Conservation (phyloP, 73 alveolate species). For the Stentor coeruleus region DNA sequence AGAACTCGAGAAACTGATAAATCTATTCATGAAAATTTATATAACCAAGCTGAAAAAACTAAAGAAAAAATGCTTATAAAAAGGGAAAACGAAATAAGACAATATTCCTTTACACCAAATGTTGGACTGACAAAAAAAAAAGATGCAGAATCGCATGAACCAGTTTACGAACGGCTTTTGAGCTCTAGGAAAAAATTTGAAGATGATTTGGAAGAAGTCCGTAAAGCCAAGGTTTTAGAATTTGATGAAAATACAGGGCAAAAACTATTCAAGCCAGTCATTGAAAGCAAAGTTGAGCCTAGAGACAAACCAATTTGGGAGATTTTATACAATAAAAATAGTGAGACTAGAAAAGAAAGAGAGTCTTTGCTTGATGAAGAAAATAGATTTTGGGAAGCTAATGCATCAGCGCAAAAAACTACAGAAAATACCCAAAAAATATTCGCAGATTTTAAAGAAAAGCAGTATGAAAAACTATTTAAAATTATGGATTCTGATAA, state of each 20-base stretch:
- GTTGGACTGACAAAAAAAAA: neutral
- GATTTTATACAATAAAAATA: neutral
- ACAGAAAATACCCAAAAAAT: neutral
- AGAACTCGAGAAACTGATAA: neutral
- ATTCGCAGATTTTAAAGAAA: neutral
- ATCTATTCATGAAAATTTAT: neutral
- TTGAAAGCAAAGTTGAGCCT: neutral
- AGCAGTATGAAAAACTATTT: neutral
- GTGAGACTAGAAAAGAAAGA: neutral
- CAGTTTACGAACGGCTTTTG: neutral
- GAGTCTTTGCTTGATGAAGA: too few relatives aligned
- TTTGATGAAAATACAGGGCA: neutral
- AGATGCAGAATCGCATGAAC: neutral
- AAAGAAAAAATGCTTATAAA: neutral
- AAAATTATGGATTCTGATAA: neutral
- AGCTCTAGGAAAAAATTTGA: neutral
- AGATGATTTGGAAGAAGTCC: neutral
- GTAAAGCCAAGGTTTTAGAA: neutral
- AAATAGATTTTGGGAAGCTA: neutral
- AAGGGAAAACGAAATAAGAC: neutral
- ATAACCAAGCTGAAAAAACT: neutral
- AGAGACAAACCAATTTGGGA: constrained; percentile 9
- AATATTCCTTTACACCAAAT: neutral
- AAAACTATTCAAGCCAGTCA: neutral
- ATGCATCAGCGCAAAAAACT: neutral